Evolutionary conservation across 2,329 filamentous ascomycete genomes (phyloP).

Genomic region (Monilinia fructigena): DNA sequence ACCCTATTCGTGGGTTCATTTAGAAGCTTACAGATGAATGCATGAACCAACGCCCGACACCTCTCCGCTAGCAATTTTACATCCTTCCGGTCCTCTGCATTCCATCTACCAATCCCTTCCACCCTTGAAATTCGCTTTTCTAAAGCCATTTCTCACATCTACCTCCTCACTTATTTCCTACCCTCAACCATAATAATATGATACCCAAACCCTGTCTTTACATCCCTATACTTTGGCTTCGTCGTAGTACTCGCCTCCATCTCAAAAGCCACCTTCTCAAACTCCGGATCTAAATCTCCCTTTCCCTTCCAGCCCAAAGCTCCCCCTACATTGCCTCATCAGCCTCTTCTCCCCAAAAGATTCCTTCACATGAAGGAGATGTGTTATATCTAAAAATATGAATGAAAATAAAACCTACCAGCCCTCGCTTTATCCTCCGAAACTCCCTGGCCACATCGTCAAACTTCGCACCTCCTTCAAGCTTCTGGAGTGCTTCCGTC

Average conservation of each 20-base stretch:
- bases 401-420: constrained; percentile 44
- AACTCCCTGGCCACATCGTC: constrained; percentile 71
- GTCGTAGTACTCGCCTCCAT: constrained; percentile 64
- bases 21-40: neutral
- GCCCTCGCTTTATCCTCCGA: constrained; percentile 75
- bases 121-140: neutral
- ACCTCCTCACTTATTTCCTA: constrained; percentile 34
- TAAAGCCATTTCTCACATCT: neutral
- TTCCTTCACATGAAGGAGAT: neutral
- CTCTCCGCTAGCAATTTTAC: neutral
- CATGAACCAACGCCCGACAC: constrained; percentile 1
- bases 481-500: constrained; percentile 69
- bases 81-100: neutral
- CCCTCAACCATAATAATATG: constrained; percentile 72
- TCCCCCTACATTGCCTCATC: constrained; percentile 52
- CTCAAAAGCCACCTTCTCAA: constrained; percentile 70
- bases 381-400: neutral
- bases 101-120: neutral
- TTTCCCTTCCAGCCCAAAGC: constrained; percentile 71
- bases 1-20: constrained; percentile 11
- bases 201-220: constrained; percentile 73
- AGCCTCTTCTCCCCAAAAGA: neutral
- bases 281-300: constrained; percentile 64
- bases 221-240: constrained; percentile 65
- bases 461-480: constrained; percentile 66